These are phyloP conservation scores for Naematelia encephala DNA, from an alignment of 768 basidiomycete genomes.

Conservation along the genomic window DNA sequence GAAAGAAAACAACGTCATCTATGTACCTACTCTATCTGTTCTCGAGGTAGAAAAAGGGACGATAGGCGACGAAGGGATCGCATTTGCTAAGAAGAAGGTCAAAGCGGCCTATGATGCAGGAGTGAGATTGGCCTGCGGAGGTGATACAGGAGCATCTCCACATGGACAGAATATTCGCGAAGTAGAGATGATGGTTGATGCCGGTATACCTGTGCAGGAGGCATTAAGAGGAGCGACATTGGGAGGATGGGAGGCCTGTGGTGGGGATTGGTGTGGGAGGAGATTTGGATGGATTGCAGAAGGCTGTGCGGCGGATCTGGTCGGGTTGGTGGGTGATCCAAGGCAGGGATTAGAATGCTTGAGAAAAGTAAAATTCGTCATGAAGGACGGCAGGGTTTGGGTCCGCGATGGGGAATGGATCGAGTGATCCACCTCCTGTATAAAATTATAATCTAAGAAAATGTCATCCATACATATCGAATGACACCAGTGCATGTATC, in stretches of 20 bases:
- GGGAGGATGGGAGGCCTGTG: slow-evolving; percentile 28
- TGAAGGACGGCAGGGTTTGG: slow-evolving; percentile 26
- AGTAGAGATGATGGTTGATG: slow-evolving; percentile 19
- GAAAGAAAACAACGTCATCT: slow-evolving; percentile 24
- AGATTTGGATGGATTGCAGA: slow-evolving; percentile 24
- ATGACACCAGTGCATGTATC: too few species aligned
- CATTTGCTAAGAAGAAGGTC: slow-evolving; percentile 2
- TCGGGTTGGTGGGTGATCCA: slow-evolving; percentile 19
- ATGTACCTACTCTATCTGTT: slow-evolving; percentile 22
- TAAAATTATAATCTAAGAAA: too few species aligned
- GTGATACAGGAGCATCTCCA: slow-evolving; percentile 21
- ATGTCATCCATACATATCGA: too few species aligned
- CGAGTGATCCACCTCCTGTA: background rate
- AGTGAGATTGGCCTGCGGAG: slow-evolving; percentile 22
- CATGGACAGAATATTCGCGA: slow-evolving; percentile 26
- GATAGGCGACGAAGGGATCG: background rate
- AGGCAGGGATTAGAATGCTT: slow-evolving; percentile 12
- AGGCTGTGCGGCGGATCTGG: slow-evolving; percentile 26
- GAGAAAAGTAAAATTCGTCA: slow-evolving; percentile 17
- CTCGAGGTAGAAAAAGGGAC: slow-evolving; percentile 7
- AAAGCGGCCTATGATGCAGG: slow-evolving; percentile 19
- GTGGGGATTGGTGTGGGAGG: slow-evolving; percentile 20
- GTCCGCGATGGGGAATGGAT: slow-evolving; percentile 12
- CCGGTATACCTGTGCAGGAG: slow-evolving; percentile 22
- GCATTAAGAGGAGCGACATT: slow-evolving; percentile 15